Base-by-base conservation (phyloP, 306 rosid species). In the Purshia tridentata region DNA sequence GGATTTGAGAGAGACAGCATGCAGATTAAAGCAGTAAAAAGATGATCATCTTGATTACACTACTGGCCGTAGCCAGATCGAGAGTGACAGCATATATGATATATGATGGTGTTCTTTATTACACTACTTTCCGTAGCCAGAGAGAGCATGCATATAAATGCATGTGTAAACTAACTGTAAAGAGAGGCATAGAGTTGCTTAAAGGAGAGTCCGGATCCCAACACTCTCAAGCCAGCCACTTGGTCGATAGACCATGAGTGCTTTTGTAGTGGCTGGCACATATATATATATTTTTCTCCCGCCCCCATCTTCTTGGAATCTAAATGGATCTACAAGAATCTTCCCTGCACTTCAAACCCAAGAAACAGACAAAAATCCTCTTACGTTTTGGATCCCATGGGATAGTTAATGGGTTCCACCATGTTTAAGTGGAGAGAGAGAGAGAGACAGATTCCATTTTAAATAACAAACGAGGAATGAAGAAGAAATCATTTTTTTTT, bases 261-360 rank as follows among this genome's bases (percentile, higher is more conserved):
- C 80, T 82, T 80, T 84, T 69, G 42, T 55, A 60, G 83, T 81
- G 88, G 77, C 37, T 52, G 29, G 40, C 52, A 65, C 52, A 2
- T 65, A 13, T 6, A 8, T 5, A 20, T 50, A 13, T 46, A 68
- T 53, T 58, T 76, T 29, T 29, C 35, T 29, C 35, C n/a, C 75
- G 65, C 81, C 84, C 83, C 88, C 73, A 85, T 88, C 70, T 61
- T 82, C 75, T 85, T 84, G 91, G 93, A 86, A 82, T 86, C 83
- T 80, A 68, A 79, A 66, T 72, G 80, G 84, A 79, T 79, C 78
- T 53, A 0, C 0, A 81, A 66, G 95, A 90, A 85, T 88, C 91
- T 92, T 66, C 71, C 58, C 8, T 69, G 11, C 14, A 16, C 51
- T 50, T 72, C 35, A 60, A 45, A 69, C 40, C 47, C 64, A 15